Evolutionary conservation across 106 monocot genomes (phyloP).

Genomic region (Platanthera zijinensis): DNA sequence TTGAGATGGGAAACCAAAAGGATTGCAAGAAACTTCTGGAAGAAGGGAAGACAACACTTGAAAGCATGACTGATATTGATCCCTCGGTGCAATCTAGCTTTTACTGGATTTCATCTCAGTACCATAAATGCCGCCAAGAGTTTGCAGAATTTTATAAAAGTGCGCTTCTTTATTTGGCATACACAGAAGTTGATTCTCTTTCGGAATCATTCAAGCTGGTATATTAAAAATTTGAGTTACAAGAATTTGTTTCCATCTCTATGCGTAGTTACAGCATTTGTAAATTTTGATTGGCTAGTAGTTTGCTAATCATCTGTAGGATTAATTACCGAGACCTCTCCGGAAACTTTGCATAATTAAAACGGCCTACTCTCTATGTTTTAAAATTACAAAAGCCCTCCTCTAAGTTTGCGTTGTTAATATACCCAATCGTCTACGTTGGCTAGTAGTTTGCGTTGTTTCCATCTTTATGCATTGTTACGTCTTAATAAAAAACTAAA

Average conservation of each 20-base stretch:
- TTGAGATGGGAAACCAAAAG: slow-evolving; percentile 72
- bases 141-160: slow-evolving; percentile 94
- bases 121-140: slow-evolving; percentile 75
- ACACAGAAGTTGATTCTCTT: slow-evolving; percentile 89
- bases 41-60: slow-evolving; percentile 73
- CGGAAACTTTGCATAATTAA: no score
- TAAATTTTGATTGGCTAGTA: background rate
- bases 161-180: slow-evolving; percentile 94
- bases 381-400: no score
- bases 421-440: no score
- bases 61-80: slow-evolving; percentile 91
- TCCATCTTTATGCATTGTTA: no score
- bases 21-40: slow-evolving; percentile 87
- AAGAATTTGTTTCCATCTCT: background rate
- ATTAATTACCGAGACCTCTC: no score
- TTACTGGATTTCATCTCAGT: slow-evolving; percentile 95
- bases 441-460: no score
- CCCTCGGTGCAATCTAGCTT: slow-evolving; percentile 91
- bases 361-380: no score
- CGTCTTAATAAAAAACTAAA: no score
- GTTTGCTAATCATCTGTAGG: background rate
- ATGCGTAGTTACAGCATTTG: background rate
- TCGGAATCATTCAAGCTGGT: slow-evolving; percentile 94
- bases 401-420: no score
- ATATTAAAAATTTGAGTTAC: slow-evolving; percentile 5